Percentiles rank a stretch among this genome's conserved stretches.
Evolutionary conservation across 768 basidiomycete genomes (phyloP).

Genomic region (Panaeolus cyanescens): DNA sequence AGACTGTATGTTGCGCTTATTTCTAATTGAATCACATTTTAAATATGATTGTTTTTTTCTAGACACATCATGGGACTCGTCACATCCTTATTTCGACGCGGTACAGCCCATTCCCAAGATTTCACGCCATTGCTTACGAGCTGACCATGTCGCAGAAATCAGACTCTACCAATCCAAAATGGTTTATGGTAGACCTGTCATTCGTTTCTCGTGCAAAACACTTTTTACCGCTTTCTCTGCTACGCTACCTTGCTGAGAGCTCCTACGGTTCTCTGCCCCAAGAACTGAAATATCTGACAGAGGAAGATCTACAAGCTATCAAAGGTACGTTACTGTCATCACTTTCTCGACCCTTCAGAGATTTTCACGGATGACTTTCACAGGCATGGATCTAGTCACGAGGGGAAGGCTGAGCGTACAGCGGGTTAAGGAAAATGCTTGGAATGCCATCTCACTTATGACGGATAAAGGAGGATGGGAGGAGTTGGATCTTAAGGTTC

Average conservation of each 20-base stretch:
- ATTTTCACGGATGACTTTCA: background rate
- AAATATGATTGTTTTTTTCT: constrained; percentile 7
- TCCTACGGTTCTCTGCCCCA: constrained; percentile 41
- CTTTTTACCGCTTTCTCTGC: constrained; percentile 77
- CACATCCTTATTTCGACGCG: constrained; percentile 81
- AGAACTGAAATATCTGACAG: constrained; percentile 67
- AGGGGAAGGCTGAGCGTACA: constrained; percentile 90
- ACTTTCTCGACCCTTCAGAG: background rate
- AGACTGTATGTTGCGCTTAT: constrained; percentile 61
- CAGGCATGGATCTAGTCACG: constrained; percentile 78
- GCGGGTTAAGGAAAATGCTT: constrained; percentile 67
- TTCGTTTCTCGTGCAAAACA: constrained; percentile 66
- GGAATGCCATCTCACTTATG: constrained; percentile 58
- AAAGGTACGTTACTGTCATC: constrained; percentile 47
- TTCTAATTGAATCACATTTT: background rate
- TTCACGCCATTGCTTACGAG: background rate
- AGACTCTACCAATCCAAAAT: constrained; percentile 71
- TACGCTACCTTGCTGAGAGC: constrained; percentile 61
- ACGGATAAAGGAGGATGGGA: constrained; percentile 84
- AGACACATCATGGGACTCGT: constrained; percentile 93
- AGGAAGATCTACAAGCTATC: constrained; percentile 60
- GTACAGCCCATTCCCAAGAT: constrained; percentile 37
- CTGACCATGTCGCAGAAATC: constrained; percentile 60
- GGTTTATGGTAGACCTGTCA: constrained; percentile 90
- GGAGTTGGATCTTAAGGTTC: constrained; percentile 40